Conservation (phyloP, 2,329 filamentous ascomycete genomes). For the Chrysoporthe cubensis region DNA sequence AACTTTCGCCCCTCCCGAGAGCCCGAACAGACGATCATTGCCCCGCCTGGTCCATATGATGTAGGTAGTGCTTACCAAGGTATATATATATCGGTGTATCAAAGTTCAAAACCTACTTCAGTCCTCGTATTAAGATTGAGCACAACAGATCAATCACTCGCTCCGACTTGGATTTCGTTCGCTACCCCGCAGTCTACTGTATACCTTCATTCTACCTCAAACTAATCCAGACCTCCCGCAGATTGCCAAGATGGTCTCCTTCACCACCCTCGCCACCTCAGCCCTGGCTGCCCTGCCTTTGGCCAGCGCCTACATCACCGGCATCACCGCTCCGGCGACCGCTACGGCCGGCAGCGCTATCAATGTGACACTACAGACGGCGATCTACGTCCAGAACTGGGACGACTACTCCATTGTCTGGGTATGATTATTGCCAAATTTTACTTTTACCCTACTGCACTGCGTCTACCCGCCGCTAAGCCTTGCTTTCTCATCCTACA, state of each 20-base stretch:
- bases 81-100: background rate
- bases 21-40: background rate
- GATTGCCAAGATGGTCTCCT: conserved; percentile 22
- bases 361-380: conserved; percentile 34
- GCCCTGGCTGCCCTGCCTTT: conserved; percentile 33
- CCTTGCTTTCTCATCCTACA: background rate
- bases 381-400: conserved; percentile 42
- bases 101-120: background rate
- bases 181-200: background rate
- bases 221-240: background rate
- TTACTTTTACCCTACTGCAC: background rate
- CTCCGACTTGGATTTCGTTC: background rate
- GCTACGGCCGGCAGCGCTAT: conserved; percentile 35
- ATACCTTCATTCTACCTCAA: background rate
- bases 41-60: background rate
- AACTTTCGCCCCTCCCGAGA: background rate
- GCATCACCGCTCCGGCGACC: conserved; percentile 32
- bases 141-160: background rate
- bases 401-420: conserved; percentile 40
- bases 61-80: too few species aligned
- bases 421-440: conserved; percentile 20
- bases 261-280: conserved; percentile 30
- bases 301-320: conserved; percentile 34
- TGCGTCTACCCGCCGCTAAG: conserved; percentile 28
- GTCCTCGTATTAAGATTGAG: background rate